Conservation (phyloP, 1,139 yeast species). For the Candida mesenterica region DNA sequence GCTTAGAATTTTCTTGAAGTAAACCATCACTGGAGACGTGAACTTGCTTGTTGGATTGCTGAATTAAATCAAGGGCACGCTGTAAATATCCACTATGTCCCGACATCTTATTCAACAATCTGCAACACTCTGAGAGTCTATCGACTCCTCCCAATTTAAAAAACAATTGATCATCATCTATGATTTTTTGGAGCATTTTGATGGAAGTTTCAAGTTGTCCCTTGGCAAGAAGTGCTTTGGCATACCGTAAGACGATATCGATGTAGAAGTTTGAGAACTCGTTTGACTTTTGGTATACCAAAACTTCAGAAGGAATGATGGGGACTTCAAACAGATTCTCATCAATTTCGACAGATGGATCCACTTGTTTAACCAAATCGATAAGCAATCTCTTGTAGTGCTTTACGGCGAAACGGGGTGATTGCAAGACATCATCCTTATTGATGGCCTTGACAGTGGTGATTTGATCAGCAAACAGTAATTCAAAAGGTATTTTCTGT, state of each 20-base stretch:
- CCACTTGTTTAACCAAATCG: constrained; percentile 33
- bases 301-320: constrained; percentile 28
- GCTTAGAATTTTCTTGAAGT: constrained; percentile 23
- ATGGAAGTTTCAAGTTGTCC: constrained; percentile 37
- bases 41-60: not conserved
- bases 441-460: constrained; percentile 45
- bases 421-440: constrained; percentile 44
- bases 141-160: constrained; percentile 46
- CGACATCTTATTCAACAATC: constrained; percentile 34
- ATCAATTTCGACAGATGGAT: constrained; percentile 25
- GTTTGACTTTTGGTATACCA: constrained; percentile 32
- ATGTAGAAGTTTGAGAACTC: constrained; percentile 44
- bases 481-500: constrained; percentile 43
- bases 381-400: constrained; percentile 42
- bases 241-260: constrained; percentile 44
- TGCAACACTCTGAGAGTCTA: constrained; percentile 41
- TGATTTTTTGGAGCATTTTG: constrained; percentile 28
- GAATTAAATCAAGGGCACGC: constrained; percentile 38
- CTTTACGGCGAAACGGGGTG: constrained; percentile 46
- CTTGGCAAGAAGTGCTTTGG: constrained; percentile 43
- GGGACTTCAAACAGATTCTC: constrained; percentile 36
- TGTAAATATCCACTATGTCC: constrained; percentile 37
- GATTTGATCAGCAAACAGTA: constrained; percentile 32
- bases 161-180: constrained; percentile 39
- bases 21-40: constrained; percentile 17